Percentiles rank a stretch among this genome's conserved stretches.
These are phyloP conservation scores for Pythium vanterpoolii DNA, from an alignment of 352 stramenopile species.

Conservation along the genomic window DNA sequence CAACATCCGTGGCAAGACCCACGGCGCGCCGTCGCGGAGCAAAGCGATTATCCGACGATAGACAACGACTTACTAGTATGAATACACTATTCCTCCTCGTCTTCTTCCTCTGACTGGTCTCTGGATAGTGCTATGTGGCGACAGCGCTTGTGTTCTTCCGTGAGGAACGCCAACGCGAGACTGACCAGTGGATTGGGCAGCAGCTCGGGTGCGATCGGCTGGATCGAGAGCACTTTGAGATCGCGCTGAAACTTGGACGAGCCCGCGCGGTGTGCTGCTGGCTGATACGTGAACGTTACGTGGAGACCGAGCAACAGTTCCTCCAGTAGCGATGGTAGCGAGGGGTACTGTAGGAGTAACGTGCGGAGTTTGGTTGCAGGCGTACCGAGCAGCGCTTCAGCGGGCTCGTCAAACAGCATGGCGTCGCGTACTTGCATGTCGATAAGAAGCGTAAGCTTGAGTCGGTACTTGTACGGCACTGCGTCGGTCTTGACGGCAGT, in stretches of 20 bases:
- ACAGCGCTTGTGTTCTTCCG: constrained; percentile 12
- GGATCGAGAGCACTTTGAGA: constrained; percentile 45
- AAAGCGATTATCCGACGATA: constrained; percentile 68
- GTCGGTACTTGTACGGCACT: constrained; percentile 46
- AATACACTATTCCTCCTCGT: background rate
- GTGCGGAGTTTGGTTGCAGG: constrained; percentile 26
- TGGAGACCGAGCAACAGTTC: constrained; percentile 49
- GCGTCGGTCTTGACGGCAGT: constrained; percentile 15
- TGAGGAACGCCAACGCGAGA: constrained; percentile 38
- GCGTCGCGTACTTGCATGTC: constrained; percentile 29
- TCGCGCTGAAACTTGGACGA: constrained; percentile 40
- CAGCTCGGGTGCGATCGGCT: constrained; percentile 36
- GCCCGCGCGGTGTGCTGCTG: constrained; percentile 20
- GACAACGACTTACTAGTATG: background rate
- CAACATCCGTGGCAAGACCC: constrained; percentile 77
- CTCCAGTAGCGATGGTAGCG: constrained; percentile 39
- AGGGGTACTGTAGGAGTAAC: constrained; percentile 35
- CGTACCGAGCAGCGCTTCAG: constrained; percentile 35
- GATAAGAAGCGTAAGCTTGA: constrained; percentile 48
- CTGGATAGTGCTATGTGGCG: too few relatives aligned
- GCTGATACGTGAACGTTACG: constrained; percentile 48
- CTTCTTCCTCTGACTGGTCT: background rate
- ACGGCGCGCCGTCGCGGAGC: constrained; percentile 78
- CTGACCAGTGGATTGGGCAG: constrained; percentile 37
- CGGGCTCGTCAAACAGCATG: constrained; percentile 54